These are phyloP conservation scores for Artemisia annua DNA, from an alignment of 129 eudicot genomes.

Conservation along the genomic window DNA sequence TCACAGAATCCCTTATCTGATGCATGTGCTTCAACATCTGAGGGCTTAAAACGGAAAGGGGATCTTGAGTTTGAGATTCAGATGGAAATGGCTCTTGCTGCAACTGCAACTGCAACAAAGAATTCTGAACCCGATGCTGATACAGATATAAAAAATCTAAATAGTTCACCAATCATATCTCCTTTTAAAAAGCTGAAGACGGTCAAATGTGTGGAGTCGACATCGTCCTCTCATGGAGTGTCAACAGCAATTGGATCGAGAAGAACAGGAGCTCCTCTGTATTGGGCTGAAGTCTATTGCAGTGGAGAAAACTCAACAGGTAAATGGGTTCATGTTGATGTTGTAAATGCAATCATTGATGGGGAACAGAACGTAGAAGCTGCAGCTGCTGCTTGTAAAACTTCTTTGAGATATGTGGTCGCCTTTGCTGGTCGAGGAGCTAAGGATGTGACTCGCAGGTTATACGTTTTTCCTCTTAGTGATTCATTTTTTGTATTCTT, in stretches of 20 bases:
- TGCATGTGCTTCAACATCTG: constrained; percentile 24
- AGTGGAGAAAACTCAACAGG: constrained; percentile 76
- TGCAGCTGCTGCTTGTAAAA: constrained; percentile 87
- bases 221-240: constrained; percentile 31
- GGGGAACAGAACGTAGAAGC: constrained; percentile 91
- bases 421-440: constrained; percentile 96
- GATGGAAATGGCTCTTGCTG: constrained; percentile 85
- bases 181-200: constrained; percentile 49
- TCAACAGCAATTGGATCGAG: constrained; percentile 86
- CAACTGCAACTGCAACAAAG: constrained; percentile 71
- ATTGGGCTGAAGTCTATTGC: constrained; percentile 90
- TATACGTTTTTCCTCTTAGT: constrained; percentile 1
- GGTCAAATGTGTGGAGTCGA: constrained; percentile 41
- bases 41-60: constrained; percentile 63
- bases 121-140: constrained; percentile 25
- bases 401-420: constrained; percentile 80
- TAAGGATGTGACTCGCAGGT: constrained; percentile 99
- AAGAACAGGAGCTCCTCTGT: constrained; percentile 84
- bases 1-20: constrained; percentile 17
- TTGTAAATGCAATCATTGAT: constrained; percentile 74
- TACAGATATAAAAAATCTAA: constrained; percentile 24
- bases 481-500: not conserved
- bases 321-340: constrained; percentile 96
- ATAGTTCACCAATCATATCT: constrained; percentile 23
- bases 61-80: constrained; percentile 89